These are phyloP conservation scores for Claviceps pazoutovae DNA, from an alignment of 2,329 filamentous ascomycete species.

Conservation along the genomic window DNA sequence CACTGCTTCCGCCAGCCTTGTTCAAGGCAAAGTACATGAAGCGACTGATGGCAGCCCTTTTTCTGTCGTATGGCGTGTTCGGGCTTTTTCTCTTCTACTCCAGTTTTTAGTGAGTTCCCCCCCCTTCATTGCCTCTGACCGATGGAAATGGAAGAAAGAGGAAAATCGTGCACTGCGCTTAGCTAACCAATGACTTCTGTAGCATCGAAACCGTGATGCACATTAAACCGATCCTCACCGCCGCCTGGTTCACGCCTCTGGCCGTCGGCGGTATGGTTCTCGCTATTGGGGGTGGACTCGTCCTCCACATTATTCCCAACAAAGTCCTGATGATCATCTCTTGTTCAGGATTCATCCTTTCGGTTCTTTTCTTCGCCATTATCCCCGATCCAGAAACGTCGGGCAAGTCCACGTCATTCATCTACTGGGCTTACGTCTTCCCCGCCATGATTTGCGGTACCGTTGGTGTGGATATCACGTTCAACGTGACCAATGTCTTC, in stretches of 20 bases:
- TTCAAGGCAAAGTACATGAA: constrained; percentile 59
- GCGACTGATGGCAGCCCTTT: constrained; percentile 43
- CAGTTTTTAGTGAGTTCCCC: constrained; percentile 44
- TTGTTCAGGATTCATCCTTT: constrained; percentile 41
- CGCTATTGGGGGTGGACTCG: constrained; percentile 45
- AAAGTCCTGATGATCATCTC: constrained; percentile 49
- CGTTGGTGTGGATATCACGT: constrained; percentile 61
- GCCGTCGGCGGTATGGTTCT: constrained; percentile 54
- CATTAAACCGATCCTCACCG: constrained; percentile 45
- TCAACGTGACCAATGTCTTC: constrained; percentile 63
- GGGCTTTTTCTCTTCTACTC: constrained; percentile 57
- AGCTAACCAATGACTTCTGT: neutral
- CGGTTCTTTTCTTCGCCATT: constrained; percentile 49
- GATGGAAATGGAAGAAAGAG: neutral
- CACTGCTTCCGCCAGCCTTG: constrained; percentile 55
- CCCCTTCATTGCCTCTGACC: neutral
- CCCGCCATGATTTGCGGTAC: constrained; percentile 56
- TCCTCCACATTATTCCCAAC: constrained; percentile 53
- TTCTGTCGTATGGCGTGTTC: constrained; percentile 54
- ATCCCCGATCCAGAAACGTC: constrained; percentile 35
- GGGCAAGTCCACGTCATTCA: constrained; percentile 13
- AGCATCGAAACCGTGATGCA: constrained; percentile 48
- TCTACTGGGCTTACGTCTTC: constrained; percentile 63
- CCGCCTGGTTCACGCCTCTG: constrained; percentile 56
- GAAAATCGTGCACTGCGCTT: neutral